Percentiles rank a stretch among this genome's conserved stretches.
phyloP scores from a whole-genome alignment of 148 eudicot genomes.

The Pouteria glomerata region DNA sequence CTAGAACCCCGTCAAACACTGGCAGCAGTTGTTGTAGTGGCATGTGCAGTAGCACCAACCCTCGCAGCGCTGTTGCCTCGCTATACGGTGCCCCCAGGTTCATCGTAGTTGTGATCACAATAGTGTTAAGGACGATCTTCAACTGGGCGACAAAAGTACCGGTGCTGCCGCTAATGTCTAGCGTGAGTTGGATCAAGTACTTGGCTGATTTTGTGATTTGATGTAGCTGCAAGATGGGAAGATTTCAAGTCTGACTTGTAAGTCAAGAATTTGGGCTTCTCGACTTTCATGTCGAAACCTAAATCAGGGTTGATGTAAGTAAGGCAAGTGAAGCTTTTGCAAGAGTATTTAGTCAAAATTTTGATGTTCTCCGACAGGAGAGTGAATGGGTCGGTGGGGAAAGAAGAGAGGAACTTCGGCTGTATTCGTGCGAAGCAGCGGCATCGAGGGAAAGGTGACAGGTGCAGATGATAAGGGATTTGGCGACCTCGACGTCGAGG shows the following conservation, averaged over 20 bases:
- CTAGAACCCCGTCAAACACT: slow-evolving; percentile 71
- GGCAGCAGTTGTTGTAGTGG: slow-evolving; percentile 85
- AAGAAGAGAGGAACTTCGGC: slow-evolving; percentile 16
- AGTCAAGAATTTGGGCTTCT: slow-evolving; percentile 30
- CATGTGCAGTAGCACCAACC: slow-evolving; percentile 66
- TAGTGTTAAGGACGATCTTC: slow-evolving; percentile 59
- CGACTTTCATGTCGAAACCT: slow-evolving; percentile 50
- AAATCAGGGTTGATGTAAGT: slow-evolving; percentile 29
- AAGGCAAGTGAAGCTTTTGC: slow-evolving; percentile 60
- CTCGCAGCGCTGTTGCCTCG: slow-evolving; percentile 67
- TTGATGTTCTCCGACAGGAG: slow-evolving; percentile 40
- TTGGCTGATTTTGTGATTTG: slow-evolving; percentile 28
- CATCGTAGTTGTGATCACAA: slow-evolving; percentile 68
- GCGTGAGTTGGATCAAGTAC: slow-evolving; percentile 40
- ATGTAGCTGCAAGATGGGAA: slow-evolving; percentile 53
- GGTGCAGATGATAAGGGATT: slow-evolving; percentile 67
- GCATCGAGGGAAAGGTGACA: slow-evolving; percentile 82
- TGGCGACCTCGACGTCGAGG: slow-evolving; percentile 38
- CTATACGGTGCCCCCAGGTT: slow-evolving; percentile 67
- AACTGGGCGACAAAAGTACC: slow-evolving; percentile 69
- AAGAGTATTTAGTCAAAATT: slow-evolving; percentile 35
- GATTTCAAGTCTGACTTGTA: slow-evolving; percentile 63
- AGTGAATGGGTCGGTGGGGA: slow-evolving; percentile 32
- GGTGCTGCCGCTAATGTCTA: slow-evolving; percentile 75
- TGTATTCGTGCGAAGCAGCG: slow-evolving; percentile 55